Conservation (phyloP, 2,329 filamentous ascomycete genomes). For the Septoria linicola region DNA sequence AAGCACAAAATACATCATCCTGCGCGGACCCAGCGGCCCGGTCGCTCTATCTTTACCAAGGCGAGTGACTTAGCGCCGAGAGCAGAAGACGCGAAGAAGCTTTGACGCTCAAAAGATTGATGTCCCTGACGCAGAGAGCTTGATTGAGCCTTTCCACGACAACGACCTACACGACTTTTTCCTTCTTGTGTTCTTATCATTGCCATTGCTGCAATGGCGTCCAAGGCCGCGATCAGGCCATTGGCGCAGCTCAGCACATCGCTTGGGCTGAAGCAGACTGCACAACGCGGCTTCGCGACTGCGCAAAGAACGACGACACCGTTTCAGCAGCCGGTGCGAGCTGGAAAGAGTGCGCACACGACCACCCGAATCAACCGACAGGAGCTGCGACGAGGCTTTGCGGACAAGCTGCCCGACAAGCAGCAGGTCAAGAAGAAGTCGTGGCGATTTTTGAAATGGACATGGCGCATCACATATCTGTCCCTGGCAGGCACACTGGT, state of each 20-base stretch:
- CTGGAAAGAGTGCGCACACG: slow-evolving; percentile 14
- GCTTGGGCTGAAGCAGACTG: slow-evolving; percentile 26
- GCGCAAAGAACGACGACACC: slow-evolving; percentile 16
- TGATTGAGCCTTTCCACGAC: background rate
- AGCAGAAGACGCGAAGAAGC: slow-evolving; percentile 6
- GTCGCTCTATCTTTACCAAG: background rate
- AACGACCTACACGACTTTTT: background rate
- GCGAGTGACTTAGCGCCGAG: slow-evolving; percentile 3
- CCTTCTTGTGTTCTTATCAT: background rate
- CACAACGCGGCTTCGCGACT: slow-evolving; percentile 29
- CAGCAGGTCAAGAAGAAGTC: slow-evolving; percentile 50
- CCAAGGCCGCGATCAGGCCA: slow-evolving; percentile 29
- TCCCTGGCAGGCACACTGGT: slow-evolving; percentile 67
- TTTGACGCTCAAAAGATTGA: too few relatives aligned
- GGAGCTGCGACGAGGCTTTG: slow-evolving; percentile 33
- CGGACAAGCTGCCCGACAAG: slow-evolving; percentile 34
- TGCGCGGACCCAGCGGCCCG: slow-evolving; percentile 8
- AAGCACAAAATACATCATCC: background rate
- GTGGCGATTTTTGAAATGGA: slow-evolving; percentile 72
- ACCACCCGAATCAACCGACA: slow-evolving; percentile 16
- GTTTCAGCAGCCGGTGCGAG: slow-evolving; percentile 25
- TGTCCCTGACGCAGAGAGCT: too few relatives aligned
- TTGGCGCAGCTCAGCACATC: slow-evolving; percentile 30
- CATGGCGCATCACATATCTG: slow-evolving; percentile 80
- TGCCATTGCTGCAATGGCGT: slow-evolving; percentile 28